Conservation (phyloP, 2,329 filamentous ascomycete species). For the Colletotrichum sp. region DNA sequence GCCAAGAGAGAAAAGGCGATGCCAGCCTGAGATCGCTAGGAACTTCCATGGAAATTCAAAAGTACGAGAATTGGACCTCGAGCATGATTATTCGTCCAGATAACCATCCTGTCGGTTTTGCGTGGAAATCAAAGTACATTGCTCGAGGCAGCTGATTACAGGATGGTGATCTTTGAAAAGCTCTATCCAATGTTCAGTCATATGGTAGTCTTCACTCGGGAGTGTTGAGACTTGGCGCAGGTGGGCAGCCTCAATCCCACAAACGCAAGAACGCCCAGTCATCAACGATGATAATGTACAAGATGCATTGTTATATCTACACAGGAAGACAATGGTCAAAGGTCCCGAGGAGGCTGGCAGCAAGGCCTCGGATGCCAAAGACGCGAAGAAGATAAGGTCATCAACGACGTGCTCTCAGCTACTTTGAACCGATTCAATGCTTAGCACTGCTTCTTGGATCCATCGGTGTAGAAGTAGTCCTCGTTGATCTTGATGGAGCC, state of each 20-base stretch:
- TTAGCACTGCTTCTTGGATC: constrained; percentile 4
- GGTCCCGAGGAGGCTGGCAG: neutral
- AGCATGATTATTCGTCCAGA: neutral
- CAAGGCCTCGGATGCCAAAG: neutral
- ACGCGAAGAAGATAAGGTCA: neutral
- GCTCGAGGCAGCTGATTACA: neutral
- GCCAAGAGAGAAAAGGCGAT: neutral
- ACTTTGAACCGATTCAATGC: neutral
- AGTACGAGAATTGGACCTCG: neutral
- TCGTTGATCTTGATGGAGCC: constrained; percentile 7
- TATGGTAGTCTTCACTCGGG: neutral
- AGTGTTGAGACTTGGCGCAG: neutral
- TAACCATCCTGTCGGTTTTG: accelerated
- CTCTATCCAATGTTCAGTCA: accelerated
- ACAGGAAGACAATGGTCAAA: neutral
- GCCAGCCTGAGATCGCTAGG: neutral
- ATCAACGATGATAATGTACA: neutral
- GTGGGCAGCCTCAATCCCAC: accelerated
- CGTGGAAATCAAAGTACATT: accelerated
- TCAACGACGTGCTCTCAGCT: neutral
- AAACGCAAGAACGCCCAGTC: neutral
- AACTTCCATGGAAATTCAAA: neutral
- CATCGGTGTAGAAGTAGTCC: constrained; percentile 3
- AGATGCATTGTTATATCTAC: neutral
- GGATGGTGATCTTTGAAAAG: accelerated